Evolutionary conservation across 2,329 filamentous ascomycete species (phyloP), one percentile per base, ranked within the genome.

Genomic region (Ophiocordyceps camponoti-leonardi): DNA sequence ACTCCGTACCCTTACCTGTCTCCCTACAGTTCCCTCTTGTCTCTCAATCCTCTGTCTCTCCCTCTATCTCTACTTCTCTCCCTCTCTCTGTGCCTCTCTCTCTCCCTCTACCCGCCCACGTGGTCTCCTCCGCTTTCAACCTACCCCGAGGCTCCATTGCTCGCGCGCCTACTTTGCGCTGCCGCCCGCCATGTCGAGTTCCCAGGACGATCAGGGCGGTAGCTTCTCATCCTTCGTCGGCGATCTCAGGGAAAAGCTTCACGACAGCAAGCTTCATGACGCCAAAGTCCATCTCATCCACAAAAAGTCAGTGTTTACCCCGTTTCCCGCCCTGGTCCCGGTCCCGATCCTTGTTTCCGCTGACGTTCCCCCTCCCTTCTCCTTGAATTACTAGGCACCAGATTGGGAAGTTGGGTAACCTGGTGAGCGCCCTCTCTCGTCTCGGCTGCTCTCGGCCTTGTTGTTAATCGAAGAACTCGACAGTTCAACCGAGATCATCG

Each of bases 401-500:
- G 48, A 68, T 81, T 53, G 77, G 77, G 45, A 81, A 81, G 57
- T 62, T 81, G 44, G 72, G 62, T 39, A 81, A 81, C 52, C 52
- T 81, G 52, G 74, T 79, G 64, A 49, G 67, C 50, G 37, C 11
- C 20, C 2, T 8, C 39, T 41, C 19, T 39, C 10, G n/a, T 37
- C 37, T 23, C 22, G 16, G 16, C 20, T 39, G 43, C 33, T 18
- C 20, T 45, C n/a, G n/a, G 2, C n/a, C 4, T 19, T 39, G 18
- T 10, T 19, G 16, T 47, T 23, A 31, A 42, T 33, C 45, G 47
- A 48, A 52, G 33, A 16, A 11, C 18, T 28, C 46, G 6, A 2
- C 44, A 77, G 73, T 75, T 94, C 65, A 96, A 95, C 57, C 69
- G 74, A 22, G 85, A 93, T 51, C 90, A 96, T 61, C 83, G 90